Evolutionary conservation across 1,139 yeast species (phyloP).

Genomic region (Nakaseomyces delphensis): DNA sequence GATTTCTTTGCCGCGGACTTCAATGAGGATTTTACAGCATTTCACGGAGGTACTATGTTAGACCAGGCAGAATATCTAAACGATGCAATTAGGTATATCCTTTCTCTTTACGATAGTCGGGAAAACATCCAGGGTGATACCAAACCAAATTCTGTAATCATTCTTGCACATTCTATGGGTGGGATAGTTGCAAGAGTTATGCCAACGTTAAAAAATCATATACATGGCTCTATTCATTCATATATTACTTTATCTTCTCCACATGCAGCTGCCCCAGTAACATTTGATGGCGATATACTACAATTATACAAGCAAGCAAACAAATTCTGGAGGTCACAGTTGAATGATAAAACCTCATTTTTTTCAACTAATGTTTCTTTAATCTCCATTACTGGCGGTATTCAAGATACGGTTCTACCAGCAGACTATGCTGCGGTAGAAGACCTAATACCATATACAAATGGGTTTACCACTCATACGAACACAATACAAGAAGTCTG

Average conservation of each 20-base stretch:
- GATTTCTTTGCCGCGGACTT: slow-evolving; percentile 90
- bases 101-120: slow-evolving; percentile 46
- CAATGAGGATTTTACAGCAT: slow-evolving; percentile 93
- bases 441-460: slow-evolving; percentile 56
- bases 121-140: slow-evolving; percentile 24
- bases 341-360: slow-evolving; percentile 26
- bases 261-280: slow-evolving; percentile 88
- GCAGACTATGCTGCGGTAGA: slow-evolving; percentile 84
- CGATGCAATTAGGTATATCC: slow-evolving; percentile 72
- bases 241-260: slow-evolving; percentile 87
- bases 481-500: slow-evolving; percentile 87
- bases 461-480: slow-evolving; percentile 79
- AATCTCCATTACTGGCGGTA: slow-evolving; percentile 88
- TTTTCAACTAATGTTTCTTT: slow-evolving; percentile 40
- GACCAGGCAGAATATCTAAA: slow-evolving; percentile 93
- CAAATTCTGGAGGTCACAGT: slow-evolving; percentile 70
- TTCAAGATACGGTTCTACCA: slow-evolving; percentile 72
- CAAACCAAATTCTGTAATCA: slow-evolving; percentile 60
- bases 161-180: slow-evolving; percentile 95
- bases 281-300: slow-evolving; percentile 84
- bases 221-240: slow-evolving; percentile 65
- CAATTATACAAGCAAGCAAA: slow-evolving; percentile 67
- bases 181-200: slow-evolving; percentile 83
- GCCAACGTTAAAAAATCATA: slow-evolving; percentile 70
- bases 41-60: slow-evolving; percentile 85